Conservation (phyloP, 805 yeast genomes). For the Lipomyces yamanashiensis region DNA sequence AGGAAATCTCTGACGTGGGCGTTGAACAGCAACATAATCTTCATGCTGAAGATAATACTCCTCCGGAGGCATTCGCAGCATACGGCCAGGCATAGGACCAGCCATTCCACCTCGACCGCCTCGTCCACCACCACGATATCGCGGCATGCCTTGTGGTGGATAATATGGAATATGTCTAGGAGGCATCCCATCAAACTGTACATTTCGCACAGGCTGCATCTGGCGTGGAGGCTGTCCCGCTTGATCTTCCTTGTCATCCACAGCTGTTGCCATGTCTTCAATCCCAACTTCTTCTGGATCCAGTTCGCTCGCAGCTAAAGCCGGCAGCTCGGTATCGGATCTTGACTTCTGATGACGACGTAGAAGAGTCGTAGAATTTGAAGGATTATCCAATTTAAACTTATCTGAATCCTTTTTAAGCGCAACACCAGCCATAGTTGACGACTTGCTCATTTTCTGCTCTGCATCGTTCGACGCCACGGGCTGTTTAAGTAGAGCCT, state of each 20-base stretch:
- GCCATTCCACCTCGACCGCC: constrained; percentile 11
- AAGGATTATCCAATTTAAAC: not conserved
- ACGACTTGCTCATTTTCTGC: not conserved
- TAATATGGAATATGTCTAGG: not conserved
- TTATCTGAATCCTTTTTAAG: not conserved
- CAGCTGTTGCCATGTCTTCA: not conserved
- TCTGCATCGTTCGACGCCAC: not conserved
- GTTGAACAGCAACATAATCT: constrained; percentile 2
- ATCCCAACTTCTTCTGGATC: not conserved
- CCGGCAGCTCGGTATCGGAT: constrained; percentile 10
- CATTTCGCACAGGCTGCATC: not conserved
- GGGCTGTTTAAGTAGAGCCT: not conserved
- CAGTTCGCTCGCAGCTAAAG: not conserved
- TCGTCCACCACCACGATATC: constrained; percentile 1
- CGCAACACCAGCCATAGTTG: not conserved
- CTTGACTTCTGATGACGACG: constrained; percentile 8
- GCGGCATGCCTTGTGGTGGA: constrained; percentile 6
- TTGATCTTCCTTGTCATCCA: not conserved
- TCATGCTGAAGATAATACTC: constrained; percentile 12
- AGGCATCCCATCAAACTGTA: not conserved
- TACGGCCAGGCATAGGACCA: constrained; percentile 8
- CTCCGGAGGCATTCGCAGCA: constrained; percentile 13
- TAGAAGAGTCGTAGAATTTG: not conserved
- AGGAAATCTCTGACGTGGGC: constrained; percentile 6
- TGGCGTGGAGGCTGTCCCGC: too few species aligned